phyloP scores from a whole-genome alignment of 2,329 filamentous ascomycete species.

The Eurotiales sp. region DNA sequence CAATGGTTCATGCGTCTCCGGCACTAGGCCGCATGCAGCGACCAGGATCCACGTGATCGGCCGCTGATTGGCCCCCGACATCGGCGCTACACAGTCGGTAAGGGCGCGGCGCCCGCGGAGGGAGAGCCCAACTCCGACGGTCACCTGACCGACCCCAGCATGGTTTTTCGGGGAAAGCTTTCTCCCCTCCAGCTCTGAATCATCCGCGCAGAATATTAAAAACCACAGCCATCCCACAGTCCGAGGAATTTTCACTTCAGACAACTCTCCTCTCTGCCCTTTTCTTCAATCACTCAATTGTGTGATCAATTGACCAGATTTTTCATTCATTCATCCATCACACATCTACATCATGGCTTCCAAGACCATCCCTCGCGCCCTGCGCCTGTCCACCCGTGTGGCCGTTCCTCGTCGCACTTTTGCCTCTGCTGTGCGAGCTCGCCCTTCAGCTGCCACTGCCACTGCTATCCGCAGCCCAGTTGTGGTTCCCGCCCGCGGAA shows the following conservation, averaged over 20 bases:
- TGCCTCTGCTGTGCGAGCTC: constrained; percentile 51
- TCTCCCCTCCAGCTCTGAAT: constrained; percentile 20
- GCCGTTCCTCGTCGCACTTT: constrained; percentile 57
- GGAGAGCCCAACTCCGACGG: constrained; percentile 23
- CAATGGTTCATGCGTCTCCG: neutral
- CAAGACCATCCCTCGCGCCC: constrained; percentile 52
- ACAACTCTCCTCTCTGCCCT: constrained; percentile 11
- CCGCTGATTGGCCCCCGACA: constrained; percentile 18
- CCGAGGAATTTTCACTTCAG: constrained; percentile 17
- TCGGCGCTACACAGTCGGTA: constrained; percentile 15
- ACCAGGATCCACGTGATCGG: neutral
- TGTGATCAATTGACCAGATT: constrained; percentile 6
- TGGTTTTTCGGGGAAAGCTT: no score
- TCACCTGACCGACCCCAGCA: constrained; percentile 15
- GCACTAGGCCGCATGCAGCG: neutral
- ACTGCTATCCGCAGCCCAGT: constrained; percentile 45
- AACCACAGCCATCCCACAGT: constrained; percentile 18
- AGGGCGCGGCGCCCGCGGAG: constrained; percentile 22
- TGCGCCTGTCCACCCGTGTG: constrained; percentile 46
- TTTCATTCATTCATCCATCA: constrained; percentile 7
- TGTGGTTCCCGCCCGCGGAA: constrained; percentile 60
- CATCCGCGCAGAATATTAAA: constrained; percentile 5
- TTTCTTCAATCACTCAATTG: constrained; percentile 3
- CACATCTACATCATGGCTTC: constrained; percentile 42
- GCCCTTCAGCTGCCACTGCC: constrained; percentile 49